Conservation (phyloP, 208 protist genomes). For the Leptomonas pyrrhocoris region DNA sequence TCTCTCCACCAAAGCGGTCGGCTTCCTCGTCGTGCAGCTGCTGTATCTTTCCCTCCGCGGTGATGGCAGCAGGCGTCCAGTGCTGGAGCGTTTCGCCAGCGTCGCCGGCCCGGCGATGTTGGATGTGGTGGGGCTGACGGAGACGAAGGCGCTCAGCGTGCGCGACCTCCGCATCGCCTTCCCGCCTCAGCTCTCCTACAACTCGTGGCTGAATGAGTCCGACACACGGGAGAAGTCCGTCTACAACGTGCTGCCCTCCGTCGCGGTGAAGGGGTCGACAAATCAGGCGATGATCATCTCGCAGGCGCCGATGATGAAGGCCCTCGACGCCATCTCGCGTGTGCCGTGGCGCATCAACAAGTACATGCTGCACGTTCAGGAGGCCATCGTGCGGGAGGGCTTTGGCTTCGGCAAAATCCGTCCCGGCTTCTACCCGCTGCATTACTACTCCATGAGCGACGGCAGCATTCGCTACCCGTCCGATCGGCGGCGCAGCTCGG, state of each 20-base stretch:
- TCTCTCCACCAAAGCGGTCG: conserved; percentile 67
- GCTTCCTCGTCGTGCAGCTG: conserved; percentile 83
- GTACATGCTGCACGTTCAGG: conserved; percentile 93
- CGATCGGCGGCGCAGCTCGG: conserved; percentile 15
- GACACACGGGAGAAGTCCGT: conserved; percentile 92
- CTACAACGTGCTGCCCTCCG: conserved; percentile 90
- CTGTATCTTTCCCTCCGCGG: conserved; percentile 70
- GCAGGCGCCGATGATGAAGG: conserved; percentile 91
- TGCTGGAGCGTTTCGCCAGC: conserved; percentile 75
- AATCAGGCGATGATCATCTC: conserved; percentile 92
- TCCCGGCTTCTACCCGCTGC: conserved; percentile 89
- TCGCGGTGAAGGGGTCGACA: conserved; percentile 87
- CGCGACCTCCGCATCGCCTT: conserved; percentile 86
- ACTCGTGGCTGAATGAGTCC: conserved; percentile 87
- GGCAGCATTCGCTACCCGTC: conserved; percentile 63
- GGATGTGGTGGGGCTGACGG: conserved; percentile 73
- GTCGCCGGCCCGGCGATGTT: conserved; percentile 56
- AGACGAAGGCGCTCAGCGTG: conserved; percentile 61
- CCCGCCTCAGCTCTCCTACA: conserved; percentile 90
- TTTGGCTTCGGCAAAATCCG: conserved; percentile 92
- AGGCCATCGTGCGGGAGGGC: conserved; percentile 91
- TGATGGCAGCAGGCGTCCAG: conserved; percentile 46
- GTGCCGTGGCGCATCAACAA: conserved; percentile 93
- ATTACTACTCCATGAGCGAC: conserved; percentile 70
- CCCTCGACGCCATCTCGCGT: conserved; percentile 88